These are phyloP conservation scores for Chytriomyces hyalinus DNA, from an alignment of 192 early-diverging fungal species.

Conservation along the genomic window DNA sequence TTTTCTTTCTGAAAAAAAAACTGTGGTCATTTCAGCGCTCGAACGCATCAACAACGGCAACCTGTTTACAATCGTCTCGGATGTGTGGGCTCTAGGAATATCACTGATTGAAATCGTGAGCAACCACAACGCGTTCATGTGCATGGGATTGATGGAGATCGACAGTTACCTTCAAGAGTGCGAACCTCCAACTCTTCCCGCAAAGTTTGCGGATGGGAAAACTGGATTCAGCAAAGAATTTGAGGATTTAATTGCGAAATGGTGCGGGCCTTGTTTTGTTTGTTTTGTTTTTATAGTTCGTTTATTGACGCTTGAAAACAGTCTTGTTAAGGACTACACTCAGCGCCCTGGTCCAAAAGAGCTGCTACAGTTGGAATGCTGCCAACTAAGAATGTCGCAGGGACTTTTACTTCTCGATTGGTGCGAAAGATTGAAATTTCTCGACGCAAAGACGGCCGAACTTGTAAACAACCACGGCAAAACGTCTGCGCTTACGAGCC, in stretches of 20 bases:
- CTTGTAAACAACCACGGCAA: too few species aligned
- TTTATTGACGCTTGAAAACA: background rate
- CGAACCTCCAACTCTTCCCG: constrained; percentile 75
- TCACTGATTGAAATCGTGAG: constrained; percentile 91
- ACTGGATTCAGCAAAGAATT: constrained; percentile 69
- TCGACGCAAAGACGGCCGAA: too few species aligned
- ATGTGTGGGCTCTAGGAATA: constrained; percentile 90
- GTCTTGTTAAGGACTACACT: background rate
- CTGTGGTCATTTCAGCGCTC: constrained; percentile 46
- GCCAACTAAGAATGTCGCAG: background rate
- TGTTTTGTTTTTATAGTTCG: background rate
- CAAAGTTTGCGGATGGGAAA: constrained; percentile 9
- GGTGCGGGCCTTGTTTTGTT: background rate
- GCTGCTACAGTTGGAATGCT: background rate
- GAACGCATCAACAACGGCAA: constrained; percentile 89
- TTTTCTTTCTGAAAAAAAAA: background rate
- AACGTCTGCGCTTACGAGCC: too few species aligned
- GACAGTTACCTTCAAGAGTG: constrained; percentile 89
- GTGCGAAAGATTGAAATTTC: background rate
- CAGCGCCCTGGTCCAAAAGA: background rate
- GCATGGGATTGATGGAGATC: constrained; percentile 74
- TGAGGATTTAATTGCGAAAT: constrained; percentile 73
- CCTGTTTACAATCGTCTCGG: constrained; percentile 79
- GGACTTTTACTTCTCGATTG: background rate
- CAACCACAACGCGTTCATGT: constrained; percentile 90